These are phyloP conservation scores for Venturia oleaginea DNA, from an alignment of 2,329 filamentous ascomycete species.

Conservation along the genomic window DNA sequence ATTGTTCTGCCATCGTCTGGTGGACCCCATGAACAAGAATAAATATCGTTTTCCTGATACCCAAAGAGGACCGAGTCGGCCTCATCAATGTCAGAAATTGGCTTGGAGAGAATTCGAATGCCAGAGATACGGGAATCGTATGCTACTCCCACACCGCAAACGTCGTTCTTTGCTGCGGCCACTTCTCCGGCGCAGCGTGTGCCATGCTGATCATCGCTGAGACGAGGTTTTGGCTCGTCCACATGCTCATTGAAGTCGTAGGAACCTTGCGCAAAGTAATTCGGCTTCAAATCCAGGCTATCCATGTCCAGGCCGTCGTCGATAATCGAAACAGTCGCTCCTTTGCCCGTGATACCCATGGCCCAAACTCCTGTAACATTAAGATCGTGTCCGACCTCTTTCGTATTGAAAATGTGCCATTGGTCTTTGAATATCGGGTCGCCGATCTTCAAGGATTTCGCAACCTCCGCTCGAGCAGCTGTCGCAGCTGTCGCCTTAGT, in stretches of 20 bases:
- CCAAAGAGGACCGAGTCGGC: slow-evolving; percentile 87
- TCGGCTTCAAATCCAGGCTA: slow-evolving; percentile 82
- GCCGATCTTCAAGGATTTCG: slow-evolving; percentile 59
- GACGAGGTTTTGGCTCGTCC: slow-evolving; percentile 68
- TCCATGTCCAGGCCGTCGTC: slow-evolving; percentile 96
- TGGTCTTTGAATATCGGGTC: slow-evolving; percentile 92
- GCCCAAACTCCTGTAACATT: slow-evolving; percentile 95
- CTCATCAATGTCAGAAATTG: slow-evolving; percentile 88
- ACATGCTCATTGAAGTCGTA: slow-evolving; percentile 91
- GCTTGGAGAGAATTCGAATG: slow-evolving; percentile 82
- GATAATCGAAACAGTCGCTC: slow-evolving; percentile 84
- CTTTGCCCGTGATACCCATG: slow-evolving; percentile 81
- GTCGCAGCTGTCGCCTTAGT: slow-evolving; percentile 44
- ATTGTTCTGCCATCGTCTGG: slow-evolving; percentile 89
- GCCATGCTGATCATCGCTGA: slow-evolving; percentile 81
- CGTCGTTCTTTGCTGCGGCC: slow-evolving; percentile 80
- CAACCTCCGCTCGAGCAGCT: slow-evolving; percentile 49
- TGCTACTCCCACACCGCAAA: slow-evolving; percentile 91
- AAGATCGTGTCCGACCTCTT: slow-evolving; percentile 78
- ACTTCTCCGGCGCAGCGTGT: slow-evolving; percentile 94
- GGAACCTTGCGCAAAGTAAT: slow-evolving; percentile 88
- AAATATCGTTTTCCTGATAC: slow-evolving; percentile 87
- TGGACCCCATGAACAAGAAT: slow-evolving; percentile 97
- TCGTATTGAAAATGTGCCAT: slow-evolving; percentile 87
- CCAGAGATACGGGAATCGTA: slow-evolving; percentile 87